phyloP scores from a whole-genome alignment of 106 monocot genomes.

The Cymbidium sinense region DNA sequence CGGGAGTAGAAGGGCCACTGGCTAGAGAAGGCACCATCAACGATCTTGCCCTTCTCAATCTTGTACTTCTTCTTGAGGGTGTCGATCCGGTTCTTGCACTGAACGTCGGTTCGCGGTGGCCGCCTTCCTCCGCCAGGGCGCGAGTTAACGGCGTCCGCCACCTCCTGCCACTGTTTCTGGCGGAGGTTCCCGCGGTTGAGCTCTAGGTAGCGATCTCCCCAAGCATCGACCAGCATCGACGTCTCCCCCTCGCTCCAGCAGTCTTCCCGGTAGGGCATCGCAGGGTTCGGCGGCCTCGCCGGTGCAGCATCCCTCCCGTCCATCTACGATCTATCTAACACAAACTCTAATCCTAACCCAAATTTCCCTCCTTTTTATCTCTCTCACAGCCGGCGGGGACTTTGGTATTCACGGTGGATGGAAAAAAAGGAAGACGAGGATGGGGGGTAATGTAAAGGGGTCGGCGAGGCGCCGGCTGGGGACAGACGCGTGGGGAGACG shows the following conservation, averaged over 20 bases:
- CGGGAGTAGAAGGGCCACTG: slow-evolving; percentile 65
- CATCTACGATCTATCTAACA: background rate
- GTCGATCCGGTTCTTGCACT: slow-evolving; percentile 94
- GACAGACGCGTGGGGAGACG: background rate
- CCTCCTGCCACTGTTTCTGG: slow-evolving; percentile 93
- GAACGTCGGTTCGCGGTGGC: slow-evolving; percentile 67
- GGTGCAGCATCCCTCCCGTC: slow-evolving; percentile 23
- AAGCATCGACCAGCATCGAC: slow-evolving; percentile 64
- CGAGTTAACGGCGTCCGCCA: slow-evolving; percentile 83
- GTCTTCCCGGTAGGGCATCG: slow-evolving; percentile 78
- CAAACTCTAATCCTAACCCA: slow-evolving; percentile 9
- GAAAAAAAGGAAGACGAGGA: background rate
- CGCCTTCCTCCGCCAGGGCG: slow-evolving; percentile 45
- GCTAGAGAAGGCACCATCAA: slow-evolving; percentile 21
- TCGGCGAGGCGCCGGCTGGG: background rate
- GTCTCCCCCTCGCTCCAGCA: slow-evolving; percentile 98
- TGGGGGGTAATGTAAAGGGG: background rate
- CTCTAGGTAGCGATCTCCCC: slow-evolving; percentile 81
- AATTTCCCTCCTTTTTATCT: background rate
- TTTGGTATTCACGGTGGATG: background rate
- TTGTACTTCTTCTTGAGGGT: slow-evolving; percentile 95
- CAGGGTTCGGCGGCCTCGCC: slow-evolving; percentile 54
- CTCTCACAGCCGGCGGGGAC: background rate
- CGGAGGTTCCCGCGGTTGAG: slow-evolving; percentile 85
- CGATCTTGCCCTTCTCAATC: slow-evolving; percentile 51